These are phyloP conservation scores for Pseudozyma tsukubaensis DNA, from an alignment of 1,284 basidiomycete species.

Conservation along the genomic window DNA sequence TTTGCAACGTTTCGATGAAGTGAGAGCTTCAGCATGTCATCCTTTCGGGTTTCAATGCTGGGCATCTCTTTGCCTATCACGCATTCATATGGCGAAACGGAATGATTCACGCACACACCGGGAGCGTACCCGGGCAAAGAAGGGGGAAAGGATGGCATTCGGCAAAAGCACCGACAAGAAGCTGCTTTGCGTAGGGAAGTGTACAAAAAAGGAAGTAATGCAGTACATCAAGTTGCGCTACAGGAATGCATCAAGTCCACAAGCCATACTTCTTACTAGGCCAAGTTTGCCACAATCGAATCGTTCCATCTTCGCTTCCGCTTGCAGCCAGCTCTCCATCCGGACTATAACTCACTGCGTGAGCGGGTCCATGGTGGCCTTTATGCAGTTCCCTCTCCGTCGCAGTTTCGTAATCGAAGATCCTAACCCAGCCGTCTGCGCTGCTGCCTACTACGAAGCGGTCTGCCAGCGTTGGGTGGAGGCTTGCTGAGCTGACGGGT, in stretches of 20 bases:
- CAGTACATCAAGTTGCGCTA: too few species aligned
- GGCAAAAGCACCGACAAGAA: too few species aligned
- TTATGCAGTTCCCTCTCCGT: conserved; percentile 91
- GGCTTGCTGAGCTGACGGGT: conserved; percentile 86
- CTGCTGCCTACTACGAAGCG: conserved; percentile 91
- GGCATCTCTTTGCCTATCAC: too few species aligned
- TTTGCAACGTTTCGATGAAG: too few species aligned
- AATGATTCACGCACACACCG: too few species aligned
- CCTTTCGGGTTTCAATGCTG: too few species aligned
- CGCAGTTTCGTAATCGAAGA: conserved; percentile 86
- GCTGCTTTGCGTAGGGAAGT: too few species aligned
- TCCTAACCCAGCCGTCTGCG: conserved; percentile 93
- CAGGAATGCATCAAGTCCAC: conserved; percentile 72
- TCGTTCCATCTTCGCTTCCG: conserved; percentile 86
- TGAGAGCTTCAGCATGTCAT: too few species aligned
- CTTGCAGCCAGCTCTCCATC: conserved; percentile 99
- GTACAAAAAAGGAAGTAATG: too few species aligned
- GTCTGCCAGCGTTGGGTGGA: conserved; percentile 88
- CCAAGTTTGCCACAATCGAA: conserved; percentile 94
- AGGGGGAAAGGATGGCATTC: too few species aligned
- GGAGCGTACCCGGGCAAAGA: too few species aligned
- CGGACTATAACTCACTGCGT: conserved; percentile 91
- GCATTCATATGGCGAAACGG: too few species aligned
- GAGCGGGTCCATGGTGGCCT: conserved; percentile 96
- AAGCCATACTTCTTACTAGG: conserved; percentile 92